Percentiles rank a stretch among this genome's conserved stretches.
Evolutionary conservation across 768 basidiomycete species (phyloP).

Genomic region (Macrocybe gigantea): DNA sequence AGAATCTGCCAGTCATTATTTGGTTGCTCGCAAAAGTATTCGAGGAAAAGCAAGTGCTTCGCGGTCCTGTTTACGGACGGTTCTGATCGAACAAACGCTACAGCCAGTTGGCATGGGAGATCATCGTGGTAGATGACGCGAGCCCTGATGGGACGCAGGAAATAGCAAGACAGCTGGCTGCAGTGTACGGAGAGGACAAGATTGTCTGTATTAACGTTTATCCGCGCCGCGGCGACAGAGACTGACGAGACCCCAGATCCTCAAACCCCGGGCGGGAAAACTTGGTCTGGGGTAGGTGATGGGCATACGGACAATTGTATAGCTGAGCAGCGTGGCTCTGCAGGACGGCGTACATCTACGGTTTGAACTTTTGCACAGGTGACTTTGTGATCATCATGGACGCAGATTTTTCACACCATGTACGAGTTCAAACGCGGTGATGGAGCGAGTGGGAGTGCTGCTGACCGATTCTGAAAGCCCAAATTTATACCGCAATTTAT

Average conservation of each 20-base stretch:
- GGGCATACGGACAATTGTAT: too few relatives aligned
- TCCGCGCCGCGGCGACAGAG: background rate
- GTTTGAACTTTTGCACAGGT: constrained; percentile 82
- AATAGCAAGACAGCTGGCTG: constrained; percentile 73
- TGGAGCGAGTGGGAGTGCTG: too few relatives aligned
- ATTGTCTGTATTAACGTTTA: constrained; percentile 43
- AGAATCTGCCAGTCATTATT: constrained; percentile 82
- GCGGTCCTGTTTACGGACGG: background rate
- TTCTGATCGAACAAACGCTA: constrained; percentile 10
- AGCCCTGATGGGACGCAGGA: constrained; percentile 93
- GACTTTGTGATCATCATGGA: constrained; percentile 98
- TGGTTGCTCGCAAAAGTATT: constrained; percentile 83
- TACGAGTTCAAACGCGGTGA: constrained; percentile 28
- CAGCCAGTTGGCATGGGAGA: constrained; percentile 78
- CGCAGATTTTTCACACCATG: constrained; percentile 94
- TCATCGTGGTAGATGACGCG: constrained; percentile 89
- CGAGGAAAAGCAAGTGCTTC: constrained; percentile 56
- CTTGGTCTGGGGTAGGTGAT: constrained; percentile 75
- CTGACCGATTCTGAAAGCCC: constrained; percentile 42
- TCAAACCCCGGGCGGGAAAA: constrained; percentile 87
- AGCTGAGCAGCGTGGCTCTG: constrained; percentile 2
- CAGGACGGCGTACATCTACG: constrained; percentile 91
- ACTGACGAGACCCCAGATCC: constrained; percentile 36
- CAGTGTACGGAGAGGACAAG: constrained; percentile 77
- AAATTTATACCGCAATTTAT: constrained; percentile 96